Percentiles rank a stretch among this genome's conserved stretches.
Evolutionary conservation across 2,329 filamentous ascomycete species (phyloP).

Genomic region (Mycosphaerella arachidis): DNA sequence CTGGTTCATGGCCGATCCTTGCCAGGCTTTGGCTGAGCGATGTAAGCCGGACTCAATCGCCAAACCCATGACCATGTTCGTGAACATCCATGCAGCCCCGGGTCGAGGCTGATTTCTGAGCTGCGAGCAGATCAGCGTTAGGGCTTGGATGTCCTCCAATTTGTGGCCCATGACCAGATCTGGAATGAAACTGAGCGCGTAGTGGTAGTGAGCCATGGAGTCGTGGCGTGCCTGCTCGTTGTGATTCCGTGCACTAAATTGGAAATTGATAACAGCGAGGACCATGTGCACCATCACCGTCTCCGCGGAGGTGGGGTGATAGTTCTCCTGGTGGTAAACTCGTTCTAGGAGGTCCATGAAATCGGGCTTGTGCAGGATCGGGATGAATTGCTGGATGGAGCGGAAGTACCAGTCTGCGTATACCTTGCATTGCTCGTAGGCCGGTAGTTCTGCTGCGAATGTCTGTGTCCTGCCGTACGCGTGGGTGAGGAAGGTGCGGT

Average conservation of each 20-base stretch:
- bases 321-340: conserved; percentile 64
- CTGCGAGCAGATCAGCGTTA: conserved; percentile 67
- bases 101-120: conserved; percentile 75
- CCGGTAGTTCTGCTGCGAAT: conserved; percentile 56
- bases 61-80: conserved; percentile 59
- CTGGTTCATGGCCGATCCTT: conserved; percentile 46
- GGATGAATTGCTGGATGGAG: conserved; percentile 66
- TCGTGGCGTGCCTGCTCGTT: conserved; percentile 55
- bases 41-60: conserved; percentile 74
- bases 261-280: conserved; percentile 71
- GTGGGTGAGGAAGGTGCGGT: conserved; percentile 64
- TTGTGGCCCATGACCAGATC: conserved; percentile 59
- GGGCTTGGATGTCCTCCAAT: conserved; percentile 65
- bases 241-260: conserved; percentile 67
- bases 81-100: conserved; percentile 66
- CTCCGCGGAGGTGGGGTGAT: conserved; percentile 60
- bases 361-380: conserved; percentile 70
- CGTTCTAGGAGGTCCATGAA: conserved; percentile 64
- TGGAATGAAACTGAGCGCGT: conserved; percentile 63
- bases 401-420: conserved; percentile 74
- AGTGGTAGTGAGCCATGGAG: conserved; percentile 76
- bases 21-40: conserved; percentile 60
- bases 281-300: conserved; percentile 72
- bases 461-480: conserved; percentile 56
- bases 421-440: conserved; percentile 59